Evolutionary conservation across 2,329 filamentous ascomycete species (phyloP).

Genomic region (Cladophialophora bantiana): DNA sequence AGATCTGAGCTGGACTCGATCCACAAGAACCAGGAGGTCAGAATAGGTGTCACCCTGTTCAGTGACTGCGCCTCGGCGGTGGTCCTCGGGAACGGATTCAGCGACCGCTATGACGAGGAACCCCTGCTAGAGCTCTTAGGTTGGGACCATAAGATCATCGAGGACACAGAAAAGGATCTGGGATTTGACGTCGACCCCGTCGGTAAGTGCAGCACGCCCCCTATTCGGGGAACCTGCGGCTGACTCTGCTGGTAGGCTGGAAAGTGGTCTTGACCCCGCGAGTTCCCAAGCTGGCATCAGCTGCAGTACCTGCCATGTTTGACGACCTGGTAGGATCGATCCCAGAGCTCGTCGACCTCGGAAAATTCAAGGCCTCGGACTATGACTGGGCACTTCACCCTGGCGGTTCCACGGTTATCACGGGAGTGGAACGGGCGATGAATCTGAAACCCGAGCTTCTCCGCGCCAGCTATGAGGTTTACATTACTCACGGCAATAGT

Average conservation of each 20-base stretch:
- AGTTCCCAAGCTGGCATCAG: slow-evolving; percentile 65
- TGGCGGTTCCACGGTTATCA: slow-evolving; percentile 70
- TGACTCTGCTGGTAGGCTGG: slow-evolving; percentile 57
- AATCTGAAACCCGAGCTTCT: slow-evolving; percentile 67
- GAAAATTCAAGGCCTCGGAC: slow-evolving; percentile 57
- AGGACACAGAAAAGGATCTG: slow-evolving; percentile 67
- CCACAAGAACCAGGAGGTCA: slow-evolving; percentile 63
- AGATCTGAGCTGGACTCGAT: slow-evolving; percentile 71
- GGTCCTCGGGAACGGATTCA: slow-evolving; percentile 68
- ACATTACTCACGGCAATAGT: slow-evolving; percentile 72
- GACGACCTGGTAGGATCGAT: slow-evolving; percentile 60
- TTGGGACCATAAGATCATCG: slow-evolving; percentile 69
- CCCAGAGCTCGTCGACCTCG: slow-evolving; percentile 45
- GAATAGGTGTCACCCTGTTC: slow-evolving; percentile 72
- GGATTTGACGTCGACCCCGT: slow-evolving; percentile 70
- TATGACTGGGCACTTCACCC: slow-evolving; percentile 79
- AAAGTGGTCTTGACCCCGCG: slow-evolving; percentile 70
- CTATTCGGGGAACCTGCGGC: not conserved
- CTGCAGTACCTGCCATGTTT: slow-evolving; percentile 63
- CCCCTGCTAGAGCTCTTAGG: slow-evolving; percentile 66
- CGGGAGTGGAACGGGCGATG: slow-evolving; percentile 67
- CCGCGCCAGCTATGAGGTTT: slow-evolving; percentile 73
- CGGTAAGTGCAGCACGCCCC: slow-evolving; percentile 53
- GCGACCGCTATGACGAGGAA: slow-evolving; percentile 40
- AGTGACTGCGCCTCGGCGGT: slow-evolving; percentile 73